Conservation (phyloP, 2,329 filamentous ascomycete genomes). For the Calonectria hawksworthii region DNA sequence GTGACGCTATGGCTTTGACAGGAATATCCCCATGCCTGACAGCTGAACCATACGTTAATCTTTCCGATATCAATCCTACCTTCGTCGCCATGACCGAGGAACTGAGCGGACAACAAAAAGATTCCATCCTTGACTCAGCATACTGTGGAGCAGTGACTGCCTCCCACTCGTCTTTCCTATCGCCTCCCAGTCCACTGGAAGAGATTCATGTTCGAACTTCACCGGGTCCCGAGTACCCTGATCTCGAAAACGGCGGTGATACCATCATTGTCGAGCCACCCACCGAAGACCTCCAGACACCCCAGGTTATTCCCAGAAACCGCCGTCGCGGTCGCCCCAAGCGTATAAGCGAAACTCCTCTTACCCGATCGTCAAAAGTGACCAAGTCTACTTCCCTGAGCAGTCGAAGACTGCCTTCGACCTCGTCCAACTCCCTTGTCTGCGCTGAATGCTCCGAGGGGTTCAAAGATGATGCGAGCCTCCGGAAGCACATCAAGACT, state of each 20-base stretch:
- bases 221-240: constrained; percentile 24
- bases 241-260: constrained; percentile 22
- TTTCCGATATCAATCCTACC: constrained; percentile 28
- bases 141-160: background rate
- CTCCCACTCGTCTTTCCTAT: background rate
- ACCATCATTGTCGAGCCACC: background rate
- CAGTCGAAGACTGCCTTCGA: constrained; percentile 26
- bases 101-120: background rate
- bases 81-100: background rate
- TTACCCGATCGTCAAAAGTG: constrained; percentile 20
- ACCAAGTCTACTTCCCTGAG: constrained; percentile 12
- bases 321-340: constrained; percentile 31
- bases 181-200: background rate
- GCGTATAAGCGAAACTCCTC: constrained; percentile 11
- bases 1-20: constrained; percentile 21
- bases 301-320: background rate
- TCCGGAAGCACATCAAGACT: constrained; percentile 65
- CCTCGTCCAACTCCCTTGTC: background rate
- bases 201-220: constrained; percentile 9
- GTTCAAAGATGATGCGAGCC: constrained; percentile 61
- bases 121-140: constrained; percentile 19
- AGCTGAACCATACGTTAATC: constrained; percentile 33
- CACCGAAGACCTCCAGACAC: constrained; percentile 18
- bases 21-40: constrained; percentile 26
- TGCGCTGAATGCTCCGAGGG: constrained; percentile 37